A percentile compares a stretch with the other conserved stretches of the same genome.
Evolutionary conservation across 768 basidiomycete genomes (phyloP).

Genomic region (Tulasnella sp.): DNA sequence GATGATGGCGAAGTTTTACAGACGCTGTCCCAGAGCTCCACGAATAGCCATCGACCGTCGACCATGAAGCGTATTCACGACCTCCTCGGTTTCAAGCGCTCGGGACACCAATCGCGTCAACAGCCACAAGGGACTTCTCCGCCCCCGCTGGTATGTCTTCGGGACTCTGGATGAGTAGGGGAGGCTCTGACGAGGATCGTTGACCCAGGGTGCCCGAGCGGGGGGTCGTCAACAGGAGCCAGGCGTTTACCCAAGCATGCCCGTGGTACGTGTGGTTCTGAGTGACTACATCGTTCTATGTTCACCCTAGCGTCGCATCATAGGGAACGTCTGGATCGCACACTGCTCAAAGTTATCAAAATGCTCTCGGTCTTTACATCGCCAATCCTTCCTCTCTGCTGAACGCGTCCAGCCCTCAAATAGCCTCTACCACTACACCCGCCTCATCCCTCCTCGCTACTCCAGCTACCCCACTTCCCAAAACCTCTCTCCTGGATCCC

Average conservation of each 20-base stretch:
- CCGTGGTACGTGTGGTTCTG: background rate
- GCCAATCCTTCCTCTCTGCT: background rate
- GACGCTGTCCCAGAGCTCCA: background rate
- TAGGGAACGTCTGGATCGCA: background rate
- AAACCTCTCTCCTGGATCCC: background rate
- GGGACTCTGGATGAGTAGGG: background rate
- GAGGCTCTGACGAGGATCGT: background rate
- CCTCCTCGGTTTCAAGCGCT: background rate
- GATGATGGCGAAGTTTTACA: background rate
- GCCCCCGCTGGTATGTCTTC: background rate
- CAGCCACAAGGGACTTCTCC: background rate
- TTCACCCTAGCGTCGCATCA: background rate
- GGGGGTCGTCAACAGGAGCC: background rate
- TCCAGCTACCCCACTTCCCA: background rate
- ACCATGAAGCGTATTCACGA: background rate
- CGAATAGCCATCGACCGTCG: background rate
- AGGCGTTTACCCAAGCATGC: background rate
- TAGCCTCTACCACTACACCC: background rate
- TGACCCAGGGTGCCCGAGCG: background rate
- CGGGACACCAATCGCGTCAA: background rate
- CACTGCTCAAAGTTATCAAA: background rate
- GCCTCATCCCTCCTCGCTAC: background rate
- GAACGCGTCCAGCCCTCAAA: background rate
- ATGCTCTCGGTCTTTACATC: background rate
- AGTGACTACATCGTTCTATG: background rate